Evolutionary conservation across 2,329 filamentous ascomycete species (phyloP).

Genomic region (Fusarium continuum): DNA sequence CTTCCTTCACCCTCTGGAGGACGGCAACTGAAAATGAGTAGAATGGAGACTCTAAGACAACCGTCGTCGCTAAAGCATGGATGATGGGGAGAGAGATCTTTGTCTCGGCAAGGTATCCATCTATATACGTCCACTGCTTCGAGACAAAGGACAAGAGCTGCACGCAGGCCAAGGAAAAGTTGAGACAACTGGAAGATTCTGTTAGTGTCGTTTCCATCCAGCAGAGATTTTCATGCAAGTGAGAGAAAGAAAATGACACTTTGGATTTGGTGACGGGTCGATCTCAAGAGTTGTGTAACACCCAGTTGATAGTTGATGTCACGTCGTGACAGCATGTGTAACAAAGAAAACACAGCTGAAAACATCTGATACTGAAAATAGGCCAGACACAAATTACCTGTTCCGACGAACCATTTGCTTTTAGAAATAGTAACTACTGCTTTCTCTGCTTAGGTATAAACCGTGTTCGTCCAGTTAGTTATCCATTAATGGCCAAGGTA

Average conservation of each 20-base stretch:
- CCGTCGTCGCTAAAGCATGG: slow-evolving; percentile 24
- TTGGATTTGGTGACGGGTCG: background rate
- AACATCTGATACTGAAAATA: background rate
- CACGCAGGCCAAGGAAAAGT: background rate
- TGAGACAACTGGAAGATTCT: background rate
- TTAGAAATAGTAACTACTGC: no score
- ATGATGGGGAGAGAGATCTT: slow-evolving; percentile 8
- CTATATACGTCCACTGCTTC: no score
- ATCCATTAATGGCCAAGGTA: no score
- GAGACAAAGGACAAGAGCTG: slow-evolving; percentile 2
- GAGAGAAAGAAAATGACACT: background rate
- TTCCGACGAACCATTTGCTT: background rate
- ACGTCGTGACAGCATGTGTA: background rate
- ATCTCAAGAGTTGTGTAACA: background rate
- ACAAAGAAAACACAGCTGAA: background rate
- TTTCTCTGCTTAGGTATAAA: no score
- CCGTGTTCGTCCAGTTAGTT: no score
- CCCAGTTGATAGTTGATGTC: no score
- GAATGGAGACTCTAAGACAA: slow-evolving; percentile 23
- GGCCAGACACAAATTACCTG: background rate
- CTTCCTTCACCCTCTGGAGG: background rate
- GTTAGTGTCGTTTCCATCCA: background rate
- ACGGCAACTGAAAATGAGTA: slow-evolving; percentile 5
- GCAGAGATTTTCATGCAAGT: background rate
- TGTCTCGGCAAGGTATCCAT: no score